Evolutionary conservation across 148 eudicot species (phyloP).

Genomic region (Rhododendron henanense): DNA sequence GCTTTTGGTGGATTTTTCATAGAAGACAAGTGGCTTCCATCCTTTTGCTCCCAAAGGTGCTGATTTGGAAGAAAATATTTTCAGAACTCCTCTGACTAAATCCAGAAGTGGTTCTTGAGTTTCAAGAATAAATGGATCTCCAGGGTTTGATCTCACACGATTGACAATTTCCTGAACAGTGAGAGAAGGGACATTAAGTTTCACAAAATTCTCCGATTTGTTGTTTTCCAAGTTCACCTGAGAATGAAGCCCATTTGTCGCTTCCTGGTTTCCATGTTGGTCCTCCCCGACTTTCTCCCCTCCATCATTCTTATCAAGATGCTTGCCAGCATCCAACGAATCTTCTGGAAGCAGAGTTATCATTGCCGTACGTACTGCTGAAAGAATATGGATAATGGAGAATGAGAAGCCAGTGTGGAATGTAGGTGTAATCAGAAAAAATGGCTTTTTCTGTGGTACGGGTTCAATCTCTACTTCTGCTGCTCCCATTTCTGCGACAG

Average conservation of each 20-base stretch:
- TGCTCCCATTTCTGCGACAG: conserved; percentile 37
- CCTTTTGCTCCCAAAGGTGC: conserved; percentile 92
- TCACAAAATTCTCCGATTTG: conserved; percentile 30
- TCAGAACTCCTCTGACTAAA: conserved; percentile 83
- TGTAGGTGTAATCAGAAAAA: conserved; percentile 65
- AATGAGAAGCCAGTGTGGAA: conserved; percentile 79
- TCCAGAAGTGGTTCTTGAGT: conserved; percentile 96
- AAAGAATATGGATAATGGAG: conserved; percentile 83
- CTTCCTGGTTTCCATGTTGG: conserved; percentile 28
- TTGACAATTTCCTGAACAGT: conserved; percentile 73
- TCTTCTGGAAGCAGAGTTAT: conserved; percentile 56
- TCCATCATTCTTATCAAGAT: conserved; percentile 31
- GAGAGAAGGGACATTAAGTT: conserved; percentile 46
- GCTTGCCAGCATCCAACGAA: conserved; percentile 37
- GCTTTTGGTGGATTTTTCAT: conserved; percentile 62
- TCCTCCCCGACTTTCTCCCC: conserved; percentile 18
- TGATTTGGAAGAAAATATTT: conserved; percentile 72
- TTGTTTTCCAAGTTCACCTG: conserved; percentile 33
- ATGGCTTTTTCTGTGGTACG: conserved; percentile 61
- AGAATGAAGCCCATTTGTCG: conserved; percentile 32
- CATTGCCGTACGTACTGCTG: conserved; percentile 85
- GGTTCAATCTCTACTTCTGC: conserved; percentile 57
- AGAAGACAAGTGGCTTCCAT: conserved; percentile 80
- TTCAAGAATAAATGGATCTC: conserved; percentile 88
- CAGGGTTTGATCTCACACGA: conserved; percentile 81